phyloP scores from a whole-genome alignment of 1,284 basidiomycete genomes.

The Xerocomus minutiporus region DNA sequence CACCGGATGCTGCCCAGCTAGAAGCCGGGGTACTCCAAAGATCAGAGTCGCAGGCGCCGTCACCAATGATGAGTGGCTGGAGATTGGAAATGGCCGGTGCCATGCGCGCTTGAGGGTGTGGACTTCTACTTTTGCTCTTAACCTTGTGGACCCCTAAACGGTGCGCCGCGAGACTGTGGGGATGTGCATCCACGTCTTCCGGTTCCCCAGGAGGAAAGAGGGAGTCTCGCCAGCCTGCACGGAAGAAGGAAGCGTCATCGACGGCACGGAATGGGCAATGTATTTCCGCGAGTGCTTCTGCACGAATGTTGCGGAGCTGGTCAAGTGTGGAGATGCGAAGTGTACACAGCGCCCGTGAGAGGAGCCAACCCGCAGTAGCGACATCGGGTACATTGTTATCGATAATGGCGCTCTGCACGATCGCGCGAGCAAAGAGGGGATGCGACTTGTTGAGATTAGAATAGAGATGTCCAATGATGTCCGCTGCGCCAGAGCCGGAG shows the following conservation, averaged over 20 bases:
- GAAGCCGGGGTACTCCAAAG: conserved; percentile 57
- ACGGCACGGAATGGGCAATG: conserved; percentile 50
- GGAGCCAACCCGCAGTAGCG: conserved; percentile 57
- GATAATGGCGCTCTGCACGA: conserved; percentile 61
- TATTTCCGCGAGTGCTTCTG: conserved; percentile 51
- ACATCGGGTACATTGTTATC: conserved; percentile 59
- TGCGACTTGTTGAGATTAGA: conserved; percentile 55
- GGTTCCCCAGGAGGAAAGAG: conserved; percentile 39
- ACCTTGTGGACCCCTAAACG: conserved; percentile 27
- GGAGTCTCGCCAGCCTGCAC: conserved; percentile 52
- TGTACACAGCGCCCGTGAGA: conserved; percentile 55
- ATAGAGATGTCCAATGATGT: conserved; percentile 67
- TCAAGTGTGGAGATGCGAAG: conserved; percentile 52
- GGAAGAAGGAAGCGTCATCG: conserved; percentile 66
- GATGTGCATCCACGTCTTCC: conserved; percentile 28
- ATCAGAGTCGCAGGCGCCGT: conserved; percentile 61
- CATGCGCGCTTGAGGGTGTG: conserved; percentile 27
- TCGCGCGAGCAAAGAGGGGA: conserved; percentile 62
- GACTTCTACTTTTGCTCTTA: conserved; percentile 30
- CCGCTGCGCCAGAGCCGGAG: conserved; percentile 62
- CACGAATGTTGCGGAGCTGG: conserved; percentile 53
- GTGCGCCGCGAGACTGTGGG: conserved; percentile 16
- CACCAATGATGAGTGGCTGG: conserved; percentile 71
- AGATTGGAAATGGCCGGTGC: conserved; percentile 31
- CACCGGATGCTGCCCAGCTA: conserved; percentile 55